Conservation (phyloP, 371 early-diverging fungal species). For the Rhizopus sp. region DNA sequence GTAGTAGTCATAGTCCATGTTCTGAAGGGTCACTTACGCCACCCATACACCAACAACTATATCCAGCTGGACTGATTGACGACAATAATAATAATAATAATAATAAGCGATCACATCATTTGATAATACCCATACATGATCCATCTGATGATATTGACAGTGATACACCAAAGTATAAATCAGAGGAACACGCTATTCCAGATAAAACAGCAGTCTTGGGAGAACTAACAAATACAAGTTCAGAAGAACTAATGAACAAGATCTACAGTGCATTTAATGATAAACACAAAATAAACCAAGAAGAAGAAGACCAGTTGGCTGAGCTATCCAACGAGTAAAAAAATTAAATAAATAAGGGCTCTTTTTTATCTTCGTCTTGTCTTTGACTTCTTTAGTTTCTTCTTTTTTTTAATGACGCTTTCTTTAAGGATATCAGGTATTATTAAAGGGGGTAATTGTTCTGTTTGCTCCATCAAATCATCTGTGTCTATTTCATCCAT, state of each 20-base stretch:
- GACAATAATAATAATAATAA: slow-evolving; percentile 14
- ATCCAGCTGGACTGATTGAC: slow-evolving; percentile 13
- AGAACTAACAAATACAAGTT: slow-evolving; percentile 38
- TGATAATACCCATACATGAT: slow-evolving; percentile 48
- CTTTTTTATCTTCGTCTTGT: no score
- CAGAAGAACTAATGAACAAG: slow-evolving; percentile 49
- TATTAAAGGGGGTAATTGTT: slow-evolving; percentile 7
- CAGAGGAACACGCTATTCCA: slow-evolving; percentile 25
- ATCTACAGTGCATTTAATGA: slow-evolving; percentile 41
- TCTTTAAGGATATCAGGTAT: slow-evolving; percentile 2
- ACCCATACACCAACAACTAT: neutral
- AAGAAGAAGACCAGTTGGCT: slow-evolving; percentile 10
- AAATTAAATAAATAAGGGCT: no score
- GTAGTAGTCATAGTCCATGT: no score
- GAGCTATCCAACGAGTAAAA: slow-evolving; percentile 11
- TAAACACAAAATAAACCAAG: slow-evolving; percentile 1
- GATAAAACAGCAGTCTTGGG: slow-evolving; percentile 35
- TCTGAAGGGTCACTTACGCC: slow-evolving; percentile 2
- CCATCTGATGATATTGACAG: slow-evolving; percentile 52
- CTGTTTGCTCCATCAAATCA: slow-evolving; percentile 29
- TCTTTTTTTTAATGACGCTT: neutral
- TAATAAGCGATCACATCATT: slow-evolving; percentile 13
- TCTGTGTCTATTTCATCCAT: slow-evolving; percentile 31
- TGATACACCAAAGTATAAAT: slow-evolving; percentile 50
- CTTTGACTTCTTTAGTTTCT: slow-evolving; percentile 9